A percentile compares a stretch with the other conserved stretches of the same genome.
These are phyloP conservation scores for Moricandia moricandioides DNA, from an alignment of 345 rosid species.

Conservation along the genomic window DNA sequence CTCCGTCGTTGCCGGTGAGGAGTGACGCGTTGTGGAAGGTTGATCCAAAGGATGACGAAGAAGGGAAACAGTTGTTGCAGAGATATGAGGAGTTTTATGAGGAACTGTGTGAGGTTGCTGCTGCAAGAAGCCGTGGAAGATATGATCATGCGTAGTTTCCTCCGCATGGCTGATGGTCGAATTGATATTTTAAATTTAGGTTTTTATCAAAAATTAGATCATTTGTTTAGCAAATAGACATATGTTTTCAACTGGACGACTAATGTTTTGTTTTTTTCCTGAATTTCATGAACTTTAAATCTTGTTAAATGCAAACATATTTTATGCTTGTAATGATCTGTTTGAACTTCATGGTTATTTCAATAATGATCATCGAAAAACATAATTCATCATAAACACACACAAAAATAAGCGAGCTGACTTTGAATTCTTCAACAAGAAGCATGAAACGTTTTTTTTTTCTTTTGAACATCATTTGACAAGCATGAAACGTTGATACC, in stretches of 20 bases:
- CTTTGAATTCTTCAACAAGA: not conserved
- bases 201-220: not conserved
- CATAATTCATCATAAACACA: not conserved
- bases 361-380: not conserved
- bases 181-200: not conserved
- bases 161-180: not conserved
- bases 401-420: not conserved
- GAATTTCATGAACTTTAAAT: not conserved
- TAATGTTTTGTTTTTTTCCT: not conserved
- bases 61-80: not conserved
- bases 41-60: not conserved
- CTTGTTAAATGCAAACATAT: not conserved
- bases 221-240: not conserved
- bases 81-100: slow-evolving; percentile 3
- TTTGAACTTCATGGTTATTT: not conserved
- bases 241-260: not conserved
- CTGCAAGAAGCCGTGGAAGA: not conserved
- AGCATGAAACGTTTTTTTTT: not conserved
- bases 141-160: not conserved
- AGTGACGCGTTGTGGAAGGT: slow-evolving; percentile 9
- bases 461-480: too few relatives aligned
- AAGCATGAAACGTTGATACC: not conserved
- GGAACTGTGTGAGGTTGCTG: not conserved
- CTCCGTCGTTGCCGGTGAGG: not conserved
- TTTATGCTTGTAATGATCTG: not conserved